Percentiles rank a stretch among this genome's conserved stretches.
These are phyloP conservation scores for Lolium perenne DNA, from an alignment of 176 grass and related monocot genomes.

Conservation along the genomic window DNA sequence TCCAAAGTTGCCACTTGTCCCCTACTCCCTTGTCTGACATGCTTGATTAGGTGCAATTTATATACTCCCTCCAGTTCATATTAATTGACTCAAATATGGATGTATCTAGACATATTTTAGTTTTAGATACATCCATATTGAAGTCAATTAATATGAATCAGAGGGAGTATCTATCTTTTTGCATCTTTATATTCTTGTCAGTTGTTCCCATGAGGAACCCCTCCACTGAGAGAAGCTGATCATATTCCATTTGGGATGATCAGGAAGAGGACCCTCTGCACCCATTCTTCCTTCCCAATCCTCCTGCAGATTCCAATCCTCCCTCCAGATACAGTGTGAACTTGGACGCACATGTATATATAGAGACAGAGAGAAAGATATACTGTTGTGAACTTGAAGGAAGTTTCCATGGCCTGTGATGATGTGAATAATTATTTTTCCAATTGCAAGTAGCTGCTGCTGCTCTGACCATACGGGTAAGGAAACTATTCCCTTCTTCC, in stretches of 20 bases:
- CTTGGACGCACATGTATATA: background rate
- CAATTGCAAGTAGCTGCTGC: constrained; percentile 40
- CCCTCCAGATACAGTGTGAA: constrained; percentile 42
- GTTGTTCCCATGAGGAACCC: constrained; percentile 44
- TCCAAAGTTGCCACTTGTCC: constrained; percentile 48
- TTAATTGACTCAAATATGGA: too few relatives aligned
- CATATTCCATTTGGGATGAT: constrained; percentile 58
- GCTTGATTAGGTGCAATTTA: background rate
- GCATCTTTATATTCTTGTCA: constrained; percentile 58
- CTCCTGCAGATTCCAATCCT: constrained; percentile 55
- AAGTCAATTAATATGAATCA: too few relatives aligned
- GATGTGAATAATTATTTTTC: constrained; percentile 38
- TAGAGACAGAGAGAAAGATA: background rate
- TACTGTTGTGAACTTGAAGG: background rate
- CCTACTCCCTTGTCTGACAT: constrained; percentile 30
- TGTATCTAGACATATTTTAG: too few relatives aligned
- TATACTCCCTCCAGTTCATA: too few relatives aligned
- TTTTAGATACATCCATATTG: too few relatives aligned
- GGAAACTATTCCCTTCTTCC: constrained; percentile 17
- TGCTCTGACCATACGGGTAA: constrained; percentile 22
- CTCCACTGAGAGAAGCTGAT: constrained; percentile 2
- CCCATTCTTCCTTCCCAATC: constrained; percentile 35
- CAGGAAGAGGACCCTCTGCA: constrained; percentile 13
- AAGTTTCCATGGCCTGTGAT: constrained; percentile 37
- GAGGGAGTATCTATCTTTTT: too few relatives aligned